Conservation (phyloP, 805 yeast genomes). For the Torulaspora maleeae region DNA sequence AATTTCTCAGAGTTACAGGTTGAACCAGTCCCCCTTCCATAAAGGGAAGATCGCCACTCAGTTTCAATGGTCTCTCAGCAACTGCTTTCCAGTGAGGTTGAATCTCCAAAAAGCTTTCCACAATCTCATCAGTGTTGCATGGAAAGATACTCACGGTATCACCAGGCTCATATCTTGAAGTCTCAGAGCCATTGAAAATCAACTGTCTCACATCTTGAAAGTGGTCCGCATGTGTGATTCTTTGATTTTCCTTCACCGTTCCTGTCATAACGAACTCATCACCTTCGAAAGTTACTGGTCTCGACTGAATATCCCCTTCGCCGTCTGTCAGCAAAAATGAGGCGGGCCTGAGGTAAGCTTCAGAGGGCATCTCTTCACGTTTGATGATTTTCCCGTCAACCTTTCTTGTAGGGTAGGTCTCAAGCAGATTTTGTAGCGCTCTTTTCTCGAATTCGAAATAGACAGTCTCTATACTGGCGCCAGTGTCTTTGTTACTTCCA, state of each 20-base stretch:
- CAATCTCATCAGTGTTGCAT: conserved; percentile 57
- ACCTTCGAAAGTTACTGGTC: conserved; percentile 16
- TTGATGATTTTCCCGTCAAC: conserved; percentile 17
- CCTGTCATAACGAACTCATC: conserved; percentile 37
- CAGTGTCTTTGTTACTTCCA: conserved; percentile 42
- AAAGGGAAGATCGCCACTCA: conserved; percentile 27
- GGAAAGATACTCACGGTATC: conserved; percentile 80
- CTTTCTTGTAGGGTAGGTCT: conserved; percentile 37
- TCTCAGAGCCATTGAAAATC: conserved; percentile 36
- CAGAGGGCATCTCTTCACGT: conserved; percentile 24
- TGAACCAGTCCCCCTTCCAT: conserved; percentile 59
- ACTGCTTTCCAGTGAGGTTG: conserved; percentile 66
- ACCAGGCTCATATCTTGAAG: conserved; percentile 57
- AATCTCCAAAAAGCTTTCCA: conserved; percentile 55
- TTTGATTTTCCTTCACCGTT: conserved; percentile 43
- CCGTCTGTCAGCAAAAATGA: conserved; percentile 18
- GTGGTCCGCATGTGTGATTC: conserved; percentile 69
- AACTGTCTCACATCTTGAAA: conserved; percentile 86
- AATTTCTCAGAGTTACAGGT: conserved; percentile 62
- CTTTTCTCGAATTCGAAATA: conserved; percentile 68
- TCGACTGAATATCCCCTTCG: not conserved
- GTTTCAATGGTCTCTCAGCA: conserved; percentile 52
- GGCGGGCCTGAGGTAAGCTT: conserved; percentile 29
- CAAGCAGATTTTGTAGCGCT: conserved; percentile 38
- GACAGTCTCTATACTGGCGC: conserved; percentile 57